A percentile compares a stretch with the other conserved stretches of the same genome.
phyloP scores from a whole-genome alignment of 305 asterid genomes.

The Rubia balearica region DNA sequence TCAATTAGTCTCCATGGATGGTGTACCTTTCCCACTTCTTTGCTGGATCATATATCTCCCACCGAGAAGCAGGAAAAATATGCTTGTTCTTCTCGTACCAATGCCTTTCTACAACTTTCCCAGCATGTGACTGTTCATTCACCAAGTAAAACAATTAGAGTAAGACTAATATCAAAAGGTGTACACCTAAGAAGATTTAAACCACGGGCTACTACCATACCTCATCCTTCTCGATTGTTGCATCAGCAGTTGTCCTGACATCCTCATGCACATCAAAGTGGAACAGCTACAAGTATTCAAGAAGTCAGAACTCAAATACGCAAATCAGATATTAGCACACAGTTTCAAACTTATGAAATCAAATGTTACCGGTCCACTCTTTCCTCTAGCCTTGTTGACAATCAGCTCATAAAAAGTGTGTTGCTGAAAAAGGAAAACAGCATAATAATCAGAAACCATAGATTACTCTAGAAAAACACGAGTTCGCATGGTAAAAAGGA shows the following conservation, averaged over 20 bases:
- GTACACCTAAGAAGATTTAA: too few species aligned
- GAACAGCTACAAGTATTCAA: constrained; percentile 55
- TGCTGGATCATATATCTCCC: constrained; percentile 54
- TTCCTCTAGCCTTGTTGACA: constrained; percentile 96
- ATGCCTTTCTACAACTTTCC: constrained; percentile 97
- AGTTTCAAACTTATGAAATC: constrained; percentile 1
- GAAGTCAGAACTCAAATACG: constrained; percentile 8
- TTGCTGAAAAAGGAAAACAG: constrained; percentile 46
- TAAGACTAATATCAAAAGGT: background rate
- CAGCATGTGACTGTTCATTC: constrained; percentile 84
- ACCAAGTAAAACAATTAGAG: constrained; percentile 5
- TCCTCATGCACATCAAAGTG: constrained; percentile 99
- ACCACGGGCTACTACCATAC: constrained; percentile 28
- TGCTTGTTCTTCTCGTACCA: constrained; percentile 99
- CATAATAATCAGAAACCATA: constrained; percentile 10
- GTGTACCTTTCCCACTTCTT: constrained; percentile 31
- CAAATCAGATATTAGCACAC: constrained; percentile 4
- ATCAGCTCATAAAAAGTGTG: constrained; percentile 96
- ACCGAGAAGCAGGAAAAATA: constrained; percentile 95
- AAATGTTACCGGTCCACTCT: constrained; percentile 95
- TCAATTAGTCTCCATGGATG: constrained; percentile 25
- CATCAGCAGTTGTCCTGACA: constrained; percentile 91
- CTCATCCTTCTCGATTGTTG: constrained; percentile 97
- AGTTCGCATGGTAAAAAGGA: background rate
- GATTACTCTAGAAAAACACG: background rate